Evolutionary conservation across 2,329 filamentous ascomycete species (phyloP), one percentile per base, ranked within the genome.

Genomic region (Cladophialophora exuberans): DNA sequence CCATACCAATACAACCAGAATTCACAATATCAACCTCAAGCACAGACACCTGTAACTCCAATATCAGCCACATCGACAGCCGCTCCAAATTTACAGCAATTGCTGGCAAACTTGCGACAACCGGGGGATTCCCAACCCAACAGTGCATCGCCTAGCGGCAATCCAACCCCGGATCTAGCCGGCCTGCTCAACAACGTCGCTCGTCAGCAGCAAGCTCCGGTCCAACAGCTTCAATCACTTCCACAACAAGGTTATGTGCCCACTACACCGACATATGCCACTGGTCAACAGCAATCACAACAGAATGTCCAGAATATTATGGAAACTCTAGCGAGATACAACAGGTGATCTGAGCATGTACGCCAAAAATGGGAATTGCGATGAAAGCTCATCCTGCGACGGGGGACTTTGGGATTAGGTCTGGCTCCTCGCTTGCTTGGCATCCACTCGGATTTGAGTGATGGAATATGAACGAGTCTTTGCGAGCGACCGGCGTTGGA

Each of bases 231-330:
- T n/a, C 44, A 48, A 33, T 38, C 26, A 18, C 56, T 57, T 38
- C 53, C 56, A 13, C 59, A 57, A 25, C 65, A 63, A 47, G 30
- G 56, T 4, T 53, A 62, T 41, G 57, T 39, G 53, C 46, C 46
- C 39, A 56, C 15, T 38, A 39, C 33, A 53, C 52, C 44, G 44
- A 47, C 44, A 18, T 58, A 57, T 52, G 53, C 28, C 20, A 20
- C 52, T 41, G 69, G 67, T 47, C 64, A 66, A 31, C 64, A 66
- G 33, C 73, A 73, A 52, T 64, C 65, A 39, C 70, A 72, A 52
- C 62, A 68, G 41, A 74, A 77, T 61, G 71, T 78, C 30, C 76
- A 78, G 61, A 76, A 76, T 54, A 72, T 79, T 44, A 74, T 78
- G 69, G 73, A 76, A 52, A 76, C 78, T 52, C 59, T 78, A 54